phyloP scores from a whole-genome alignment of 768 basidiomycete genomes.

The Trametes gibbosa region DNA sequence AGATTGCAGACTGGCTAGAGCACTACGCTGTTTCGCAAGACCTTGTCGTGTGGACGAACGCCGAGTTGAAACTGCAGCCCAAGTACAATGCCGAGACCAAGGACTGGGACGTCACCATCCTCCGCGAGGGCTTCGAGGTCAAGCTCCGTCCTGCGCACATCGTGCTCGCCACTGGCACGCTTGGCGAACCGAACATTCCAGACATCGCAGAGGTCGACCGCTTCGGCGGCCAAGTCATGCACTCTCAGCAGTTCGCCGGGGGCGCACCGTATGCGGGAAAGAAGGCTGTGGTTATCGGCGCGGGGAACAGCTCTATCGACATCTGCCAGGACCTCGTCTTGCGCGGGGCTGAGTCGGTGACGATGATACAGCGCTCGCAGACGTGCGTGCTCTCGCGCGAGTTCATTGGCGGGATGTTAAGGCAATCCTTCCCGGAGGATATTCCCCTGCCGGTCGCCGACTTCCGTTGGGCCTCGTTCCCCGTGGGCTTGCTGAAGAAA shows the following conservation, averaged over 20 bases:
- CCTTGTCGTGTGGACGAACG: constrained; percentile 61
- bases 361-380: constrained; percentile 41
- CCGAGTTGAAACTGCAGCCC: constrained; percentile 37
- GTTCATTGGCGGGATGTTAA: background rate
- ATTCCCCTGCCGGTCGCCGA: constrained; percentile 38
- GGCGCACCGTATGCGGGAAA: constrained; percentile 54
- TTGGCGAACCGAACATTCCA: constrained; percentile 46
- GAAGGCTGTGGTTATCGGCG: constrained; percentile 65
- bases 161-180: constrained; percentile 55
- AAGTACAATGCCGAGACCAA: constrained; percentile 36
- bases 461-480: constrained; percentile 35
- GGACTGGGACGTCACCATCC: constrained; percentile 46
- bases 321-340: constrained; percentile 37
- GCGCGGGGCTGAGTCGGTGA: constrained; percentile 34
- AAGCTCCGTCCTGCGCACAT: constrained; percentile 47
- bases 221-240: constrained; percentile 51
- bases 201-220: constrained; percentile 41
- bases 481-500: constrained; percentile 15
- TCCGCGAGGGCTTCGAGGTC: constrained; percentile 34
- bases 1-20: constrained; percentile 71
- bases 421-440: constrained; percentile 19
- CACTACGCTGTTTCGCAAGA: constrained; percentile 57
- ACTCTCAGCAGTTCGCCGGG: constrained; percentile 50
- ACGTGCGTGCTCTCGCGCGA: constrained; percentile 33
- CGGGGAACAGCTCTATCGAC: constrained; percentile 44